These are phyloP conservation scores for Tylopilus vinaceipallidus DNA, from an alignment of 768 basidiomycete species.

Conservation along the genomic window DNA sequence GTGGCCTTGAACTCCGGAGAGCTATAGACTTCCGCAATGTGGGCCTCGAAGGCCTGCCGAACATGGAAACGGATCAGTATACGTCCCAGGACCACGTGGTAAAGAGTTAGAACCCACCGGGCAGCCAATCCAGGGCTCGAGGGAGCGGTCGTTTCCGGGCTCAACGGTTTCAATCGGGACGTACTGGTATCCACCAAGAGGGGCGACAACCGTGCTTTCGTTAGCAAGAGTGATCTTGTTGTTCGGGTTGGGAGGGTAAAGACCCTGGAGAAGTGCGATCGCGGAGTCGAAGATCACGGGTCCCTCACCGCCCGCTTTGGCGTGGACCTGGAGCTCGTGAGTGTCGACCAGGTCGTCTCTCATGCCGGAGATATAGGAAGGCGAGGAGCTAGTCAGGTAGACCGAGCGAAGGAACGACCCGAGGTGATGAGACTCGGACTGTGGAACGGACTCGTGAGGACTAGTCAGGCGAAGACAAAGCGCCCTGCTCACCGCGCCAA, in stretches of 20 bases:
- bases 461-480: not conserved
- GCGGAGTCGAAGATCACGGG: slow-evolving; percentile 86
- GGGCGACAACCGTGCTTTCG: slow-evolving; percentile 65
- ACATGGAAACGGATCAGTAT: slow-evolving; percentile 11
- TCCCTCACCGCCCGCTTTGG: slow-evolving; percentile 83
- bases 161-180: slow-evolving; percentile 89
- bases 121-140: slow-evolving; percentile 77
- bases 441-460: not conserved
- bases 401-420: slow-evolving; percentile 60
- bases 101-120: slow-evolving; percentile 37
- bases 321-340: slow-evolving; percentile 68
- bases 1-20: slow-evolving; percentile 67
- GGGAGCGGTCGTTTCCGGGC: slow-evolving; percentile 75
- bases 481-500: slow-evolving; percentile 57
- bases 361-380: slow-evolving; percentile 68
- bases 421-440: slow-evolving; percentile 69
- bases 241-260: slow-evolving; percentile 76
- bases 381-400: slow-evolving; percentile 65
- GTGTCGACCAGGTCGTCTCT: slow-evolving; percentile 69
- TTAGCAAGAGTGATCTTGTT: slow-evolving; percentile 80
- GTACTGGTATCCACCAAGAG: slow-evolving; percentile 84
- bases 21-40: slow-evolving; percentile 55
- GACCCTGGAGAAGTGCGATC: slow-evolving; percentile 79
- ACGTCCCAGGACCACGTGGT: not conserved
- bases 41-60: slow-evolving; percentile 59